A percentile compares a stretch with the other conserved stretches of the same genome.
phyloP scores from a whole-genome alignment of 306 rosid species.

The Glycine tomentella region DNA sequence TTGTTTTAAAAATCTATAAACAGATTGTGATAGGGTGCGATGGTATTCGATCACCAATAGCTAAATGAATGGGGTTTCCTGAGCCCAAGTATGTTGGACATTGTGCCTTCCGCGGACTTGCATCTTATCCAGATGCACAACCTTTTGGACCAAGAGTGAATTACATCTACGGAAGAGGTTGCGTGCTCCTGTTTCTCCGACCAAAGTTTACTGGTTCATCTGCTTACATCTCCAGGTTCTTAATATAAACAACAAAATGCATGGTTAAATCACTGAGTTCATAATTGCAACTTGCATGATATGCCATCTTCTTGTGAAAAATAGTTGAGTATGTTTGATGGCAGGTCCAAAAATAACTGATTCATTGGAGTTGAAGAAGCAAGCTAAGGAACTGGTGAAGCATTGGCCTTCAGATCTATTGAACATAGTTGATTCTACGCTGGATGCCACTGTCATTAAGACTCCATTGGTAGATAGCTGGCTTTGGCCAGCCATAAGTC shows the following conservation, averaged over 20 bases:
- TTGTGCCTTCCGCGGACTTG: slow-evolving; percentile 85
- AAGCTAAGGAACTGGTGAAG: slow-evolving; percentile 69
- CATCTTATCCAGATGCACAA: slow-evolving; percentile 68
- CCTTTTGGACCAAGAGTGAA: slow-evolving; percentile 67
- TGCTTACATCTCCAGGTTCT: slow-evolving; percentile 88
- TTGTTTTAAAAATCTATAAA: not conserved
- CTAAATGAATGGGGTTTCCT: slow-evolving; percentile 88
- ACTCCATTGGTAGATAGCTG: slow-evolving; percentile 88
- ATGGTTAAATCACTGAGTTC: not conserved
- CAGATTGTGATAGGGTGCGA: slow-evolving; percentile 93
- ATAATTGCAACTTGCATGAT: not conserved
- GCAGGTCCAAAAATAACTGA: slow-evolving; percentile 76
- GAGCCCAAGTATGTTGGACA: slow-evolving; percentile 76
- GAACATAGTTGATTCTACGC: slow-evolving; percentile 67
- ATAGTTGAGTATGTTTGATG: slow-evolving; percentile 5
- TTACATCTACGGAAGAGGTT: slow-evolving; percentile 74
- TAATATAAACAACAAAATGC: not conserved
- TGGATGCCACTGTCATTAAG: slow-evolving; percentile 50
- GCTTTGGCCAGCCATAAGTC: slow-evolving; percentile 85
- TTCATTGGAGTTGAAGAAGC: slow-evolving; percentile 58
- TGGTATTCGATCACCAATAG: slow-evolving; percentile 84
- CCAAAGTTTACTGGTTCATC: slow-evolving; percentile 94
- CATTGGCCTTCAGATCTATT: slow-evolving; percentile 70
- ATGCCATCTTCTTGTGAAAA: not conserved
- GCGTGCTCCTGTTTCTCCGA: slow-evolving; percentile 89